Evolutionary conservation across 345 rosid species (phyloP).

Genomic region (Euphorbia peplus): DNA sequence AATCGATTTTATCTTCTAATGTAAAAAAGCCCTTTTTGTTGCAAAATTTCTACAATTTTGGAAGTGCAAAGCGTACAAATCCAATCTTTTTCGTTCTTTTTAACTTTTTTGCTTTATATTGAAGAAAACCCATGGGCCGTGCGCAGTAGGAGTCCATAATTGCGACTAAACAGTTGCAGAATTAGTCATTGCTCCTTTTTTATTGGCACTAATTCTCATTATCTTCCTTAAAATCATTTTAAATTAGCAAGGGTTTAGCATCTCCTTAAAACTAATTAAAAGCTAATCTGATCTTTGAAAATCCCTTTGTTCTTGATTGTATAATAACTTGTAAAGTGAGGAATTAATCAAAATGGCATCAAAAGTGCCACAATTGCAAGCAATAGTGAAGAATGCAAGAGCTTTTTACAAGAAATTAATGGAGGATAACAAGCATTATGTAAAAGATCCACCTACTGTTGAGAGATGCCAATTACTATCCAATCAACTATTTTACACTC

Average conservation of each 20-base stretch:
- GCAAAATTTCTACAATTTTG: no score
- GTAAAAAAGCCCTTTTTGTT: no score
- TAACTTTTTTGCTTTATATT: no score
- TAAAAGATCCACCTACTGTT: conserved; percentile 4
- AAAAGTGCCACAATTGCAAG: conserved; percentile 9
- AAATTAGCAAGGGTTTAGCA: background rate
- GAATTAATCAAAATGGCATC: conserved; percentile 12
- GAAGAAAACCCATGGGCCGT: no score
- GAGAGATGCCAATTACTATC: conserved; percentile 10
- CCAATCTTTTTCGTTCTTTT: no score
- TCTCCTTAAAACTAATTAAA: background rate
- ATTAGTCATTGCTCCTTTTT: background rate
- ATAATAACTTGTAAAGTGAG: background rate
- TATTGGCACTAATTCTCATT: background rate
- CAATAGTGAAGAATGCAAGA: conserved; percentile 1
- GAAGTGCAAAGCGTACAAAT: no score
- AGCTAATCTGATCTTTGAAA: background rate
- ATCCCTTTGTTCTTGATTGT: background rate
- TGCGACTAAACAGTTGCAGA: background rate
- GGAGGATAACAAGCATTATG: conserved; percentile 18
- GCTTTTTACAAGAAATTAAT: conserved; percentile 10
- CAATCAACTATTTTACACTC: conserved; percentile 16
- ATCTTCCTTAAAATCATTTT: background rate
- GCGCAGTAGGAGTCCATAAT: background rate
- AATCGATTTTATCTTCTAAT: no score